Evolutionary conservation across 768 basidiomycete genomes (phyloP).

Genomic region (Fomitopsis serialis): DNA sequence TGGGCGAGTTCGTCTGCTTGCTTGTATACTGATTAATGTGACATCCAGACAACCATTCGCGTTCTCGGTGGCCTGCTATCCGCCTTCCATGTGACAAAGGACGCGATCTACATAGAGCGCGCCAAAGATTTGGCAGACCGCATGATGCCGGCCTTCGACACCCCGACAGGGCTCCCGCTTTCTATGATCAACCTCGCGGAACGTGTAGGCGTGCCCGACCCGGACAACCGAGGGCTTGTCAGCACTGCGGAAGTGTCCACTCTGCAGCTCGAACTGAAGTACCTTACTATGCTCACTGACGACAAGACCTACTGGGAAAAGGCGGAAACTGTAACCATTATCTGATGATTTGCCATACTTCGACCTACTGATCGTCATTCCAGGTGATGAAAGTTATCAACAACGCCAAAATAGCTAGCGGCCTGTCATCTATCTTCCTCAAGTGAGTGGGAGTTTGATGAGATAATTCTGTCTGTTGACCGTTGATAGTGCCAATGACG

Average conservation of each 20-base stretch:
- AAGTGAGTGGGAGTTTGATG: conserved; percentile 36
- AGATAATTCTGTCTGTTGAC: neutral
- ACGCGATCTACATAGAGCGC: conserved; percentile 66
- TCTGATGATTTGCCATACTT: neutral
- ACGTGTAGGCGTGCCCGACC: conserved; percentile 53
- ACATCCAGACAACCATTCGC: conserved; percentile 78
- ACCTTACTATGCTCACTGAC: conserved; percentile 74
- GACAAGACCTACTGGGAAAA: conserved; percentile 78
- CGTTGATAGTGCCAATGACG: conserved; percentile 37
- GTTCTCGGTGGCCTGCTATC: conserved; percentile 87
- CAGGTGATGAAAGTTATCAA: conserved; percentile 72
- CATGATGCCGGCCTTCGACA: conserved; percentile 80
- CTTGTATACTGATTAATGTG: conserved; percentile 1
- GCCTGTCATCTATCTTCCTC: conserved; percentile 82
- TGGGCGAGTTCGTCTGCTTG: neutral
- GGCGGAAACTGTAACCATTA: conserved; percentile 54
- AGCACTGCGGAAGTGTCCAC: conserved; percentile 87
- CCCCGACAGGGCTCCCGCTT: conserved; percentile 76
- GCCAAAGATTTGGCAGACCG: conserved; percentile 83
- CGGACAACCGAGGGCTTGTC: conserved; percentile 54
- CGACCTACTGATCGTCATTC: neutral
- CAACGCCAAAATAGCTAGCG: conserved; percentile 54
- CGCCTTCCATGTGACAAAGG: conserved; percentile 73
- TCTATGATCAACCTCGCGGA: conserved; percentile 70
- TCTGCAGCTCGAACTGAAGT: conserved; percentile 86